Evolutionary conservation across 257 asterid genomes (phyloP).

Genomic region (Osmanthus fragrans): DNA sequence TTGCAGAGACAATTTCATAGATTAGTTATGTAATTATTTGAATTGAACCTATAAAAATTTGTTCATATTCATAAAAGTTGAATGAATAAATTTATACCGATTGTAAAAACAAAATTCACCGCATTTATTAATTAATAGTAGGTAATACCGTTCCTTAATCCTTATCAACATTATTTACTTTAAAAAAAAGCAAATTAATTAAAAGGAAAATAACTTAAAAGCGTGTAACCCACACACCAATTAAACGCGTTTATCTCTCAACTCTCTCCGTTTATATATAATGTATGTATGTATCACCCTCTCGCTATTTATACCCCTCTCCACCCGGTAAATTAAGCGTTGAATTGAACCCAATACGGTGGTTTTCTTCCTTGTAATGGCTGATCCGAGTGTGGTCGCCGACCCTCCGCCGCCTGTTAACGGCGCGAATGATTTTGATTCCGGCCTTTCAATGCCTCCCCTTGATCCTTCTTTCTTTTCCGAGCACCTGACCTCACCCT

Average conservation of each 20-base stretch:
- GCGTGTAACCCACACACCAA: not conserved
- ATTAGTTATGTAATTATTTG: too few species aligned
- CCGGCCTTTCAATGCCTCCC: slow-evolving; percentile 45
- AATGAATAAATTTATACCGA: too few species aligned
- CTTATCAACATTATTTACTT: not conserved
- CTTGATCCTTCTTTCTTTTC: slow-evolving; percentile 47
- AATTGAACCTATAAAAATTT: too few species aligned
- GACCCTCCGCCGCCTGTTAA: slow-evolving; percentile 26
- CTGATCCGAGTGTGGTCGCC: slow-evolving; percentile 36
- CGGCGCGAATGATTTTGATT: slow-evolving; percentile 29
- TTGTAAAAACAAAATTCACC: too few species aligned
- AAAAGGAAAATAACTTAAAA: not conserved
- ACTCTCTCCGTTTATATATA: not conserved
- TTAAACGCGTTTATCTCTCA: not conserved
- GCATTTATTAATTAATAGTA: too few species aligned
- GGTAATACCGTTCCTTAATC: not conserved
- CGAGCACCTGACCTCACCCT: slow-evolving; percentile 22
- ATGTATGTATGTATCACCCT: not conserved
- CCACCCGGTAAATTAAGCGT: not conserved
- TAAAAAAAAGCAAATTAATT: too few species aligned
- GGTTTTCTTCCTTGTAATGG: slow-evolving; percentile 34
- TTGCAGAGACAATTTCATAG: too few species aligned
- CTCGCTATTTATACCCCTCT: not conserved
- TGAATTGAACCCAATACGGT: not conserved
- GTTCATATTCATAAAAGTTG: too few species aligned